Percentiles rank a stretch among this genome's conserved stretches.
Evolutionary conservation across 108 stramenopile species (phyloP).

Genomic region (Discostella stelligeroides): DNA sequence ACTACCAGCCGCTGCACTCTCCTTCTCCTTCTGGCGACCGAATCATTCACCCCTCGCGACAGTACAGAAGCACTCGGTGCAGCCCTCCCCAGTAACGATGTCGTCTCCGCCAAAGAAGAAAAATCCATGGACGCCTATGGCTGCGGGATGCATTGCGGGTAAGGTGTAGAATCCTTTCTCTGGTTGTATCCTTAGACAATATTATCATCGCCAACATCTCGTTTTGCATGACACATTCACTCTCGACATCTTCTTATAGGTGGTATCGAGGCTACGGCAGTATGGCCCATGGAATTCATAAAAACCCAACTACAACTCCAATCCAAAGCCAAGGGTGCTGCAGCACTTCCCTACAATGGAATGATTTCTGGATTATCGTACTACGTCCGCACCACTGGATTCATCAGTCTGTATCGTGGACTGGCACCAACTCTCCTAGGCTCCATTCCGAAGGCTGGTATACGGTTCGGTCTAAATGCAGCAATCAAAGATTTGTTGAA

Average conservation of each 20-base stretch:
- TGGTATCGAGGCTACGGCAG: slow-evolving; percentile 80
- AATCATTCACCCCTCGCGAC: no score
- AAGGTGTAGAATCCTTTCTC: not conserved
- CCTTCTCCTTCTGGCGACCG: no score
- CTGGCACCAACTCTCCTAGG: slow-evolving; percentile 91
- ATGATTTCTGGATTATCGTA: slow-evolving; percentile 87
- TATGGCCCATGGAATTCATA: slow-evolving; percentile 98
- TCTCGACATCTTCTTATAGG: no score
- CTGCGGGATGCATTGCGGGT: slow-evolving; percentile 79
- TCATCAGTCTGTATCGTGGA: slow-evolving; percentile 88
- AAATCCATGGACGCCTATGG: slow-evolving; percentile 79
- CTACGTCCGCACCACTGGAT: slow-evolving; percentile 87
- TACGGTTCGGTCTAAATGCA: slow-evolving; percentile 96
- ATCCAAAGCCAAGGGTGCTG: slow-evolving; percentile 59
- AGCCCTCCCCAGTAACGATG: no score
- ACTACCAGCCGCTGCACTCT: no score
- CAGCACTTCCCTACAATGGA: slow-evolving; percentile 81
- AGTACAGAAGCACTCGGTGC: no score
- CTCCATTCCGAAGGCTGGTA: slow-evolving; percentile 94
- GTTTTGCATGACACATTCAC: no score
- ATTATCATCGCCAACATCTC: no score
- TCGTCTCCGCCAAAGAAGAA: slow-evolving; percentile 55
- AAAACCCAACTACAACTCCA: slow-evolving; percentile 88
- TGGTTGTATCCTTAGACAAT: no score
- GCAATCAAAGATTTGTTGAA: slow-evolving; percentile 80